Percentiles rank a stretch among this genome's conserved stretches.
These are phyloP conservation scores for Hyaloscypha finlandica DNA, from an alignment of 495 filamentous ascomycete genomes.

Conservation along the genomic window DNA sequence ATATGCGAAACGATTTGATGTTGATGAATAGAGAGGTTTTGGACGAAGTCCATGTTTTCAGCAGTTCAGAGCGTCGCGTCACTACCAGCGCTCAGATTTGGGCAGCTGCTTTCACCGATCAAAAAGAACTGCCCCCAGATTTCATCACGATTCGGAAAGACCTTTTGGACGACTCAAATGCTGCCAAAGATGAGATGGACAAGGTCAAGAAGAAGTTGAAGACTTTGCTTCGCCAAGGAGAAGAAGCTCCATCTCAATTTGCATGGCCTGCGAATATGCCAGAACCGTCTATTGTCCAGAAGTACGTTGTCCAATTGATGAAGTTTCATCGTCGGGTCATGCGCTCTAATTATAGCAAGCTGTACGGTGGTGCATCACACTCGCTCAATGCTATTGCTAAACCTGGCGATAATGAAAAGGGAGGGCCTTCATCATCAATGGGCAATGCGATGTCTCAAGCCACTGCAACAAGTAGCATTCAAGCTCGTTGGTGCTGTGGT, in stretches of 20 bases:
- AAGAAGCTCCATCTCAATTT: constrained; percentile 86
- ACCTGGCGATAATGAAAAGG: constrained; percentile 42
- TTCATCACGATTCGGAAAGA: constrained; percentile 90
- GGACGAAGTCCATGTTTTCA: constrained; percentile 89
- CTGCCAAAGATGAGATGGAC: constrained; percentile 99
- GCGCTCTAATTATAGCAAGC: constrained; percentile 83
- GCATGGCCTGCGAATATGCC: constrained; percentile 96
- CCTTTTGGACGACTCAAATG: constrained; percentile 94
- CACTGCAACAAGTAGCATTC: constrained; percentile 66
- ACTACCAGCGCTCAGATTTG: constrained; percentile 97
- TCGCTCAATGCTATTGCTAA: constrained; percentile 58
- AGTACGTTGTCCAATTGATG: constrained; percentile 93
- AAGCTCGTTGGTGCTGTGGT: constrained; percentile 92
- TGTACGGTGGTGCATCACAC: constrained; percentile 63
- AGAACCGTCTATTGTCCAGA: constrained; percentile 87
- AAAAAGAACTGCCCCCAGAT: constrained; percentile 80
- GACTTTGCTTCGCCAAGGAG: constrained; percentile 82
- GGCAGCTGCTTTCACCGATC: constrained; percentile 84
- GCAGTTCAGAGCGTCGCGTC: constrained; percentile 90
- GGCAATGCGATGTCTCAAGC: constrained; percentile 54
- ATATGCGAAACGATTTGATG: constrained; percentile 91
- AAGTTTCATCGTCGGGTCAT: constrained; percentile 94
- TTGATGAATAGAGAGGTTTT: constrained; percentile 91
- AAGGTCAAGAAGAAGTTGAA: constrained; percentile 99
- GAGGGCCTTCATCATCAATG: constrained; percentile 41